Conservation (phyloP, 1,284 basidiomycete species). For the Gastroboletus turbinatus region DNA sequence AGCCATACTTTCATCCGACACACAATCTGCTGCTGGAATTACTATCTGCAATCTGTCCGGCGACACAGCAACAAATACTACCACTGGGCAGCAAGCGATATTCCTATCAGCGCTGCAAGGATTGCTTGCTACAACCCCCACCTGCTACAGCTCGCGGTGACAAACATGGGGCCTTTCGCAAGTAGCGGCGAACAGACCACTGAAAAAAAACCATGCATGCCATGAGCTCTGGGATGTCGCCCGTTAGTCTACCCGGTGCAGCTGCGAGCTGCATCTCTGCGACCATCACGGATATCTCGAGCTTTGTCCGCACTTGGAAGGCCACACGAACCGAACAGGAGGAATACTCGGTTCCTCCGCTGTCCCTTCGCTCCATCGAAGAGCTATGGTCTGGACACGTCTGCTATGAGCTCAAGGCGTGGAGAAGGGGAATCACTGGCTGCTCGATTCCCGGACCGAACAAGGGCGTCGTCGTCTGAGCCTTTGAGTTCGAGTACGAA, state of each 20-base stretch:
- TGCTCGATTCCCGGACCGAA: slow-evolving; percentile 34
- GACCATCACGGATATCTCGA: slow-evolving; percentile 87
- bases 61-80: background rate
- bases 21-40: slow-evolving; percentile 10
- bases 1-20: background rate
- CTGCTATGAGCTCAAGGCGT: slow-evolving; percentile 25
- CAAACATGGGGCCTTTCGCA: background rate
- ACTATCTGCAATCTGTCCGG: slow-evolving; percentile 17
- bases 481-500: slow-evolving; percentile 69
- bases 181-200: background rate
- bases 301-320: slow-evolving; percentile 74
- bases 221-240: slow-evolving; percentile 89
- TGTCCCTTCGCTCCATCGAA: slow-evolving; percentile 56
- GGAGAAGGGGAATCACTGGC: slow-evolving; percentile 36
- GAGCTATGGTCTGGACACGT: slow-evolving; percentile 46
- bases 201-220: slow-evolving; percentile 61
- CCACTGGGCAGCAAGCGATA: slow-evolving; percentile 16
- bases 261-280: slow-evolving; percentile 93
- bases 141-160: slow-evolving; percentile 12
- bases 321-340: slow-evolving; percentile 72
- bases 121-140: slow-evolving; percentile 25
- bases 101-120: slow-evolving; percentile 25
- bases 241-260: slow-evolving; percentile 93
- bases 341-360: slow-evolving; percentile 46
- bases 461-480: slow-evolving; percentile 51